Conservation (phyloP, 495 filamentous ascomycete genomes). For the Lasiosphaeria ovina region DNA sequence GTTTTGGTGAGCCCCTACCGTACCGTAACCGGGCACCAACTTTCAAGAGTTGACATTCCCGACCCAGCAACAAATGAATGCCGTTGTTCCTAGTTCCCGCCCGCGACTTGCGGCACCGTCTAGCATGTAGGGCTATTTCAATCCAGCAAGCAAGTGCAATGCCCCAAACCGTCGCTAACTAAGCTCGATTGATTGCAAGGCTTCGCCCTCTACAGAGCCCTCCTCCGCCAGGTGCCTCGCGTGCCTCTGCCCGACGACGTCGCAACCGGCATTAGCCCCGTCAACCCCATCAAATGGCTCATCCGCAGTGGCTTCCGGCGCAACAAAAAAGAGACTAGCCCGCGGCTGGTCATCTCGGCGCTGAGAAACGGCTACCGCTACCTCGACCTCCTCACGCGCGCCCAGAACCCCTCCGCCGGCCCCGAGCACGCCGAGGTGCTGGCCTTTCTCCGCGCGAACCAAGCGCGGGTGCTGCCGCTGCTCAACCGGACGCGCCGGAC, state of each 20-base stretch:
- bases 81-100: slow-evolving; percentile 43
- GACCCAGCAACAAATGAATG: slow-evolving; percentile 31
- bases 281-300: slow-evolving; percentile 38
- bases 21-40: too few species aligned
- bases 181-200: slow-evolving; percentile 41
- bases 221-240: slow-evolving; percentile 58
- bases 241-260: slow-evolving; percentile 46
- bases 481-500: slow-evolving; percentile 4
- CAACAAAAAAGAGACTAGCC: slow-evolving; percentile 54
- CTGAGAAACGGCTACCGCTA: slow-evolving; percentile 61
- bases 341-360: slow-evolving; percentile 52
- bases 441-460: slow-evolving; percentile 35
- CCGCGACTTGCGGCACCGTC: slow-evolving; percentile 56
- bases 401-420: slow-evolving; percentile 4
- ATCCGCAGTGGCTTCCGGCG: slow-evolving; percentile 58
- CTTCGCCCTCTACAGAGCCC: slow-evolving; percentile 69
- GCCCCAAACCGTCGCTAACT: background rate
- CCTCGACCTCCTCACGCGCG: slow-evolving; percentile 24
- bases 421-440: slow-evolving; percentile 30
- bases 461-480: slow-evolving; percentile 23
- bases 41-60: too few species aligned
- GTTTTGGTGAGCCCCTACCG: too few species aligned
- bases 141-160: background rate
- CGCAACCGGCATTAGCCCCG: slow-evolving; percentile 40
- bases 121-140: slow-evolving; percentile 55